These are phyloP conservation scores for Neofusicoccum laricinum DNA, from an alignment of 2,329 filamentous ascomycete genomes.

Conservation along the genomic window DNA sequence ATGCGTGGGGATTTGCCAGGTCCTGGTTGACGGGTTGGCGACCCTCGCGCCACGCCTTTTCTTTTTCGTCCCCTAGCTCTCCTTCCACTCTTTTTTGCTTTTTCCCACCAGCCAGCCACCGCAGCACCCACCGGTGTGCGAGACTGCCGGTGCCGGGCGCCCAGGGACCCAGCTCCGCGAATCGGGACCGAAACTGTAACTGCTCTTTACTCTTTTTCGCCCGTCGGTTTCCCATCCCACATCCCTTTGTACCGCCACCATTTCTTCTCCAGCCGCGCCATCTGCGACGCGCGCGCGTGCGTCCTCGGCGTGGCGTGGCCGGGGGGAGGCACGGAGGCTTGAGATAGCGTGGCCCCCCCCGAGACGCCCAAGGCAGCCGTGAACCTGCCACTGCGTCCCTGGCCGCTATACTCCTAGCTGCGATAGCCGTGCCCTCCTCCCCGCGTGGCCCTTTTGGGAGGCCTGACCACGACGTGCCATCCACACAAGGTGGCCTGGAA, in stretches of 20 bases:
- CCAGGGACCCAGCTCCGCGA: neutral
- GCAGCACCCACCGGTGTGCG: neutral
- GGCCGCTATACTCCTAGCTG: too few relatives aligned
- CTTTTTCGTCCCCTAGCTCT: neutral
- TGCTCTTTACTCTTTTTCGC: neutral
- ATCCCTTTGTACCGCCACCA: neutral
- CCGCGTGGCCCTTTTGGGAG: neutral
- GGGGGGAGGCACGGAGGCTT: neutral
- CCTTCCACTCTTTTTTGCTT: neutral
- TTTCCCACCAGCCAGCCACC: conserved; percentile 11
- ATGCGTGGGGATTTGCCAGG: neutral
- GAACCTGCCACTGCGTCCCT: too few relatives aligned
- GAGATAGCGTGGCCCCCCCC: neutral
- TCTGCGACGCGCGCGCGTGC: neutral
- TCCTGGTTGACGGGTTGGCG: neutral
- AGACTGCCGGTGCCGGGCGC: neutral
- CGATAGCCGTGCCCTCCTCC: too few relatives aligned
- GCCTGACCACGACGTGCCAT: neutral
- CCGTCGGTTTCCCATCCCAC: neutral
- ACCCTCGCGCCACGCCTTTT: neutral
- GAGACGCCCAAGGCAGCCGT: neutral
- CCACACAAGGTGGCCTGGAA: neutral
- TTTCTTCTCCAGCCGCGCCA: neutral
- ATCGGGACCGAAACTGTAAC: neutral
- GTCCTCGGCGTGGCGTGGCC: neutral